These are phyloP conservation scores for Rosa persica DNA, from an alignment of 306 rosid genomes.

Conservation along the genomic window DNA sequence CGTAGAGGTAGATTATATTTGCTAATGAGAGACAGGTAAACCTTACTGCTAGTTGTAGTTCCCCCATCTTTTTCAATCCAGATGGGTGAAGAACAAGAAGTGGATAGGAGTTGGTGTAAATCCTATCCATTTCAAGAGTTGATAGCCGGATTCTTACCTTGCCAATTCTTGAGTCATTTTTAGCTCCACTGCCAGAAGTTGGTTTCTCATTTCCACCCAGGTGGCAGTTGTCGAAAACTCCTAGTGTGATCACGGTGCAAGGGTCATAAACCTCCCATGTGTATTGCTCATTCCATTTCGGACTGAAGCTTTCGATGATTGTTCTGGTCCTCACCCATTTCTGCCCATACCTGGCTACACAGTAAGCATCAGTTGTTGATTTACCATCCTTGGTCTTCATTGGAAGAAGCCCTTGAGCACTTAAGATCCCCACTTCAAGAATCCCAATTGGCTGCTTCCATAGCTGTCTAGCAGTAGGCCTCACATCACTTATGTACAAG, in stretches of 20 bases:
- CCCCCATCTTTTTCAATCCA: slow-evolving; percentile 83
- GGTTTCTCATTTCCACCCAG: slow-evolving; percentile 49
- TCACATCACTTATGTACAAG: slow-evolving; percentile 72
- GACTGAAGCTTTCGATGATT: slow-evolving; percentile 51
- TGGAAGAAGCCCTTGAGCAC: slow-evolving; percentile 74
- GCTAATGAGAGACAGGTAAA: slow-evolving; percentile 73
- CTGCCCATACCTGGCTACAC: slow-evolving; percentile 78
- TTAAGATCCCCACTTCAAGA: slow-evolving; percentile 81
- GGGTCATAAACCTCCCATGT: slow-evolving; percentile 73
- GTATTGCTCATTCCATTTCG: slow-evolving; percentile 70
- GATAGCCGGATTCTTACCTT: slow-evolving; percentile 80
- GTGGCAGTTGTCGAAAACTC: slow-evolving; percentile 81
- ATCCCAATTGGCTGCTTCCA: slow-evolving; percentile 90
- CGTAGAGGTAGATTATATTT: slow-evolving; percentile 70
- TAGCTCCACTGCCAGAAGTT: slow-evolving; percentile 35
- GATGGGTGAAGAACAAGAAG: slow-evolving; percentile 54
- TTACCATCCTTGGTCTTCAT: slow-evolving; percentile 67
- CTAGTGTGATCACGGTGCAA: slow-evolving; percentile 62
- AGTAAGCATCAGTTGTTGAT: slow-evolving; percentile 63
- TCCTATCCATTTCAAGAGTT: slow-evolving; percentile 78
- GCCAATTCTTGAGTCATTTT: slow-evolving; percentile 60
- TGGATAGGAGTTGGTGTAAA: slow-evolving; percentile 72
- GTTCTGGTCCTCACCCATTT: slow-evolving; percentile 89
- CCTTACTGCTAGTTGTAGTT: slow-evolving; percentile 68
- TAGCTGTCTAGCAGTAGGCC: slow-evolving; percentile 73